A percentile compares a stretch with the other conserved stretches of the same genome.
These are phyloP conservation scores for Penicillium sumatraense DNA, from an alignment of 2,329 filamentous ascomycete genomes.

Conservation along the genomic window DNA sequence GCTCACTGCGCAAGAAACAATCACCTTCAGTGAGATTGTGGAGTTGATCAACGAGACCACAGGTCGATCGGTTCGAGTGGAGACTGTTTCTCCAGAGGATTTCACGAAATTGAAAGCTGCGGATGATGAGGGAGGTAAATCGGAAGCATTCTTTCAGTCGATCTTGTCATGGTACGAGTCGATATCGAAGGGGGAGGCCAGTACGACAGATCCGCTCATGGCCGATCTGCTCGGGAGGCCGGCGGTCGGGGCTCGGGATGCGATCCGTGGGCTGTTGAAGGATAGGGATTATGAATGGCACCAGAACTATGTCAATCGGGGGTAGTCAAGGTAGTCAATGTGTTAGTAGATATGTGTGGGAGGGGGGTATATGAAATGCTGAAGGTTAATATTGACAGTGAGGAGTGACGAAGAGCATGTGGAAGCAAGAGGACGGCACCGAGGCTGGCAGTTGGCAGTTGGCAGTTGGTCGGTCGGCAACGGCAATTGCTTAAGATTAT, in stretches of 20 bases:
- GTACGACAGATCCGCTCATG: slow-evolving; percentile 48
- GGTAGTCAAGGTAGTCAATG: slow-evolving; percentile 7
- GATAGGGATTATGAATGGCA: slow-evolving; percentile 49
- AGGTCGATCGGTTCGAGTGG: slow-evolving; percentile 34
- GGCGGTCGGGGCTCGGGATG: slow-evolving; percentile 46
- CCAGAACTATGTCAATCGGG: slow-evolving; percentile 45
- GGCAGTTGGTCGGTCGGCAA: too few relatives aligned
- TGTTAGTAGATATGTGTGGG: not conserved
- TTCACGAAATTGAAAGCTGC: slow-evolving; percentile 37
- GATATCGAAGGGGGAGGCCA: slow-evolving; percentile 50
- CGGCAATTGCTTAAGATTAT: not conserved
- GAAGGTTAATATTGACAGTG: too few relatives aligned
- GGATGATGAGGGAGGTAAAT: slow-evolving; percentile 44
- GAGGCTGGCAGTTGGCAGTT: slow-evolving; percentile 1
- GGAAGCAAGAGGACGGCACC: not conserved
- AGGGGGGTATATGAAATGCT: not conserved
- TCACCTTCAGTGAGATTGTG: slow-evolving; percentile 42
- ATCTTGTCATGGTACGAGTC: slow-evolving; percentile 53
- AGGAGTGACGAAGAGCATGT: too few relatives aligned
- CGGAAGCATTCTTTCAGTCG: slow-evolving; percentile 41
- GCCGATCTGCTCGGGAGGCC: slow-evolving; percentile 50
- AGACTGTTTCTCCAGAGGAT: slow-evolving; percentile 40
- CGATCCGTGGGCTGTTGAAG: slow-evolving; percentile 35
- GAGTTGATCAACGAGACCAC: slow-evolving; percentile 44
- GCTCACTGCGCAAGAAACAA: slow-evolving; percentile 43